Base-by-base conservation (phyloP, 116 monocot genomes). In the Papilionanthe hybrid region DNA sequence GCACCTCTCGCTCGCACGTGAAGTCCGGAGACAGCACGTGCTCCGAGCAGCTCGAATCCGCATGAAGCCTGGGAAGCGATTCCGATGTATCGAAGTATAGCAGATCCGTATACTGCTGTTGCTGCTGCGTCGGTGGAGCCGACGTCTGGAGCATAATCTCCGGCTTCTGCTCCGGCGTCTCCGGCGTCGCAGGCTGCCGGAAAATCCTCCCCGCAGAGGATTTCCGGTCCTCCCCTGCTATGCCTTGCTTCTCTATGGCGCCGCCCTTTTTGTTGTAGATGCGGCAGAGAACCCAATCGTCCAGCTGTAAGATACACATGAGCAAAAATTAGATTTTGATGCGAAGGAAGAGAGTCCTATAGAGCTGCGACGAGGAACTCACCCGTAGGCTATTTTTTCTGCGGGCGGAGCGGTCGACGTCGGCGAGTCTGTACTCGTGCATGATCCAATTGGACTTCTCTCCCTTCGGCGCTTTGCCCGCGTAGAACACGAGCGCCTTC, bases 241-340 rank as follows among this genome's bases (percentile, higher is more conserved):
- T 4, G 1, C 9, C 57, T 79, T 69, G 43, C 80, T 87, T 94
- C 29, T 81, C 86, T 13, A 20, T 53, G 0, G 66, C 78, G 20
- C 80, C 76, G 44, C 68, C 87, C 63, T 91, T 93, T 89, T 93
- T 93, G 80, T 89, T 89, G 87, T 93, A 93, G 69, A 93, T 93
- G 30, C 93, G 84, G 71, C 91, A 93, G 18, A 93, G 83, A n/a
- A 91, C 93, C 91, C 93, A 93, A 65, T 93, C 93, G 71, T 93
- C 93, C 79, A 93, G 67, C 93, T 93, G 93, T 68, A 75, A 77
- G 72, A 55, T 42, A 0, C n/a, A n/a, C n/a, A n/a, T n/a, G n/a
- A n/a, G n/a, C n/a, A n/a, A n/a, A n/a, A n/a, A n/a, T n/a, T n/a
- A n/a, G n/a, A n/a, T n/a, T n/a, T n/a, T n/a, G n/a, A n/a, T n/a